Evolutionary conservation across 2,329 filamentous ascomycete species (phyloP).

Genomic region (Ilyonectria destructans): DNA sequence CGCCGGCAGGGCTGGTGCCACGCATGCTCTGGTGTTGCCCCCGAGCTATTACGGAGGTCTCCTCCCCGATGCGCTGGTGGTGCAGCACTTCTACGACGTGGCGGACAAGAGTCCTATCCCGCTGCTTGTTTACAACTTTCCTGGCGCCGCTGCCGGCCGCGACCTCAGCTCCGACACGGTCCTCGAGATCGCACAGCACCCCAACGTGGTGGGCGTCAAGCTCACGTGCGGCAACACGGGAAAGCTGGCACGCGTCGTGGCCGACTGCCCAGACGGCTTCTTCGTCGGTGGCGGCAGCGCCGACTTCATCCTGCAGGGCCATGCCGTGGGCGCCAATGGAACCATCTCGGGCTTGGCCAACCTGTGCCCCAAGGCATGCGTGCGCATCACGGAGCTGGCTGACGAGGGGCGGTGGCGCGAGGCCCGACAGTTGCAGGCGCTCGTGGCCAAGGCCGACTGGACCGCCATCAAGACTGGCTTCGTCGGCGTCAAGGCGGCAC

Average conservation of each 20-base stretch:
- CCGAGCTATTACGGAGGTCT: constrained; percentile 83
- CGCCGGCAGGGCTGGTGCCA: constrained; percentile 79
- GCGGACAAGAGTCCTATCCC: constrained; percentile 74
- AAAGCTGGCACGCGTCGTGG: constrained; percentile 68
- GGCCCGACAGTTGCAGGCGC: constrained; percentile 56
- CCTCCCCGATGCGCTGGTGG: constrained; percentile 66
- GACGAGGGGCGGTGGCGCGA: constrained; percentile 53
- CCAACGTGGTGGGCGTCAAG: constrained; percentile 77
- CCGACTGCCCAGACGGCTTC: constrained; percentile 56
- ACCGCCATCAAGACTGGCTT: constrained; percentile 65
- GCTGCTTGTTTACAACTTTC: constrained; percentile 78
- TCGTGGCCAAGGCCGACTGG: constrained; percentile 64
- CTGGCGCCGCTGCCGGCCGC: constrained; percentile 72
- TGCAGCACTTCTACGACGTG: constrained; percentile 76
- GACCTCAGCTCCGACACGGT: constrained; percentile 75
- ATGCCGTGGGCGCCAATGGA: constrained; percentile 58
- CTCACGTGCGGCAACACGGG: constrained; percentile 78
- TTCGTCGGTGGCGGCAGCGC: constrained; percentile 59
- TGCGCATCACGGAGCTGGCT: constrained; percentile 54
- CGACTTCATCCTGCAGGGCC: constrained; percentile 60
- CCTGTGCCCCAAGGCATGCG: constrained; percentile 57
- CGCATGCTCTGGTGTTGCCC: constrained; percentile 83
- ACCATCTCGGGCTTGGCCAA: constrained; percentile 61
- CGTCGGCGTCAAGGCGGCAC: constrained; percentile 64
- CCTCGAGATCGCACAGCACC: constrained; percentile 66